These are phyloP conservation scores for Dothiorella sarmentorum DNA, from an alignment of 2,329 filamentous ascomycete species.

Conservation along the genomic window DNA sequence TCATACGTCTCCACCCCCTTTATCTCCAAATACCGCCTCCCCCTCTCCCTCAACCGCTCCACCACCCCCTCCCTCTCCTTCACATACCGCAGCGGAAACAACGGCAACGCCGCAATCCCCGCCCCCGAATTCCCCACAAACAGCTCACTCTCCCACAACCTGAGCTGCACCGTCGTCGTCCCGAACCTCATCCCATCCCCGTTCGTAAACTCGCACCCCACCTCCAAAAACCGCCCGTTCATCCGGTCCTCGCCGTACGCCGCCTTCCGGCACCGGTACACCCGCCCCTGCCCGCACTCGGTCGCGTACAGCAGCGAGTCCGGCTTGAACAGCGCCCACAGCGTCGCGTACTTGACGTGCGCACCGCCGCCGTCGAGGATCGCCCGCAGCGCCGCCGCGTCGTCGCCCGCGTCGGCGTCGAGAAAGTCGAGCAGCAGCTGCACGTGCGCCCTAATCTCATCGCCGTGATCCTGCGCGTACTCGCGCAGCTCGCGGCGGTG, in stretches of 20 bases:
- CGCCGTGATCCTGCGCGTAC: conserved; percentile 22
- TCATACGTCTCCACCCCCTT: conserved; percentile 18
- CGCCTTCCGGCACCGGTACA: conserved; percentile 29
- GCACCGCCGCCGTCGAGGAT: conserved; percentile 19
- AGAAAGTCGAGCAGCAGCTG: conserved; percentile 26
- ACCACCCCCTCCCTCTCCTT: conserved; percentile 16
- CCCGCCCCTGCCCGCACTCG: conserved; percentile 29
- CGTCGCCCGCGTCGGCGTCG: conserved; percentile 22
- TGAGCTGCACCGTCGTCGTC: conserved; percentile 9
- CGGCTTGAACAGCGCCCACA: conserved; percentile 26
- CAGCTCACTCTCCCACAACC: conserved; percentile 19
- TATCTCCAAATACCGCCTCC: conserved; percentile 22
- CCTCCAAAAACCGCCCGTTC: conserved; percentile 25
- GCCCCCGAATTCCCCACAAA: conserved; percentile 21
- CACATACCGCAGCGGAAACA: conserved; percentile 16
- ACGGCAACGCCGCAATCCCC: conserved; percentile 9
- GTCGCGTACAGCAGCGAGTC: conserved; percentile 28
- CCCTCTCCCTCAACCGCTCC: conserved; percentile 20
- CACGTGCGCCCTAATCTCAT: conserved; percentile 22
- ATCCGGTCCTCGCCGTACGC: conserved; percentile 26
- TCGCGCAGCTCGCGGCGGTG: conserved; percentile 41
- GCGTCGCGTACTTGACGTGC: conserved; percentile 21
- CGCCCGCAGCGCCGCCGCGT: conserved; percentile 20
- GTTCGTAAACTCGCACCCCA: conserved; percentile 30
- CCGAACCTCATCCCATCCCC: conserved; percentile 34